Evolutionary conservation across 2,329 filamentous ascomycete species (phyloP).

Genomic region (Fusarium domesticum): DNA sequence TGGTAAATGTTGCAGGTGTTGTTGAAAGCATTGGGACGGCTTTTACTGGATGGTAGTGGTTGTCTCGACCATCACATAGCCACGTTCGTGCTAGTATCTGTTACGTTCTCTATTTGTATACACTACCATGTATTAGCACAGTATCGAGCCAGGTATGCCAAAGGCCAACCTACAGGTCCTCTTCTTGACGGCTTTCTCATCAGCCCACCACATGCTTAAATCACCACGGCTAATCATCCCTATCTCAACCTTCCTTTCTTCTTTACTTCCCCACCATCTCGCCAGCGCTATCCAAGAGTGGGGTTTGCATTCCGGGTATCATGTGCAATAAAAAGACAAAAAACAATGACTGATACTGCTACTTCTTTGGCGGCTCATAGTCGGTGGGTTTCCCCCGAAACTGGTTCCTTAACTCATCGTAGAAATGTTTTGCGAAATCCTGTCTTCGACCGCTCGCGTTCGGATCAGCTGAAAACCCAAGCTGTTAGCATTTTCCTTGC

Average conservation of each 20-base stretch:
- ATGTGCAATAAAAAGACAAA: conserved; percentile 1
- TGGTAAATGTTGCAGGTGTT: conserved; percentile 17
- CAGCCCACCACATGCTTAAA: no score
- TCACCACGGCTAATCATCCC: neutral
- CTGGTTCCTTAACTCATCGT: conserved; percentile 52
- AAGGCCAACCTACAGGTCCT: no score
- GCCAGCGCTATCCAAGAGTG: no score
- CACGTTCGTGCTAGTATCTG: no score
- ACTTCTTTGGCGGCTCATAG: conserved; percentile 28
- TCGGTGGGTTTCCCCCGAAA: conserved; percentile 44
- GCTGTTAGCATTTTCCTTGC: neutral
- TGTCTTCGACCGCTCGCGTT: conserved; percentile 21
- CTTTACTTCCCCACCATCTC: no score
- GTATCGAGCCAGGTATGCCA: no score
- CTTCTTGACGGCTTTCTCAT: no score
- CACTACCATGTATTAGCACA: no score
- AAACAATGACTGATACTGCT: no score
- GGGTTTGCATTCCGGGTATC: conserved; percentile 8
- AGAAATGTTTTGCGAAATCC: conserved; percentile 46
- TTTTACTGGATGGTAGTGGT: no score
- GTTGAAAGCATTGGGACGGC: conserved; percentile 21
- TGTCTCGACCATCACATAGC: no score
- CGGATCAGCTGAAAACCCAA: conserved; percentile 33
- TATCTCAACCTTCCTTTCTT: neutral
- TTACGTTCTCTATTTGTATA: no score